phyloP scores from a whole-genome alignment of 2,329 filamentous ascomycete species.

The Pezicula radicicola region DNA sequence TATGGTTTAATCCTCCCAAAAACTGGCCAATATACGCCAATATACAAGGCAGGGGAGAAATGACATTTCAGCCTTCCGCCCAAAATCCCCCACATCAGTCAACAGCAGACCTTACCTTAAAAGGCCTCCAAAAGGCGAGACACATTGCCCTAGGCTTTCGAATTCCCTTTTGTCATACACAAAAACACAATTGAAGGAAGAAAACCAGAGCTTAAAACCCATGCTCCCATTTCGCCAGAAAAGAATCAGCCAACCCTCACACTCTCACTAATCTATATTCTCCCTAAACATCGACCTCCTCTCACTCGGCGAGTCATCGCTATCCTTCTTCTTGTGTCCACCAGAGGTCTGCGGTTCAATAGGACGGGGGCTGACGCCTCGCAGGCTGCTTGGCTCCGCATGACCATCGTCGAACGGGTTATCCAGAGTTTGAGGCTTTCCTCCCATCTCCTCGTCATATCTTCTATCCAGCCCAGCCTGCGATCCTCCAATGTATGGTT shows the following conservation, averaged over 20 bases:
- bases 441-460: slow-evolving; percentile 44
- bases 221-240: slow-evolving; percentile 1
- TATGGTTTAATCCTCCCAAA: too few species aligned
- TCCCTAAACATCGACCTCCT: slow-evolving; percentile 69
- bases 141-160: too few species aligned
- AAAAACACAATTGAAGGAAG: too few species aligned
- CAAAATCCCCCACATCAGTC: too few species aligned
- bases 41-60: too few species aligned
- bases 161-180: too few species aligned
- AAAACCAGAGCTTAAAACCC: not conserved
- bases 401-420: slow-evolving; percentile 72
- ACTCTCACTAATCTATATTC: slow-evolving; percentile 47
- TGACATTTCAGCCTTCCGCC: too few species aligned
- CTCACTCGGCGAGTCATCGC: slow-evolving; percentile 58
- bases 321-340: slow-evolving; percentile 26
- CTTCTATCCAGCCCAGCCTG: slow-evolving; percentile 41
- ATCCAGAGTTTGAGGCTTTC: slow-evolving; percentile 20
- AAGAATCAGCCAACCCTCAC: not conserved
- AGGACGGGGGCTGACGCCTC: slow-evolving; percentile 76
- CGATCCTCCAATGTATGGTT: slow-evolving; percentile 29
- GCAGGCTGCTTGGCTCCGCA: slow-evolving; percentile 58
- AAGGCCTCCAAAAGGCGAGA: too few species aligned
- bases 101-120: too few species aligned
- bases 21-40: too few species aligned
- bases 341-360: slow-evolving; percentile 45